Percentiles rank a stretch among this genome's conserved stretches.
Evolutionary conservation across 148 eudicot genomes (phyloP).

Genomic region (Vaccinium vitisidaea): DNA sequence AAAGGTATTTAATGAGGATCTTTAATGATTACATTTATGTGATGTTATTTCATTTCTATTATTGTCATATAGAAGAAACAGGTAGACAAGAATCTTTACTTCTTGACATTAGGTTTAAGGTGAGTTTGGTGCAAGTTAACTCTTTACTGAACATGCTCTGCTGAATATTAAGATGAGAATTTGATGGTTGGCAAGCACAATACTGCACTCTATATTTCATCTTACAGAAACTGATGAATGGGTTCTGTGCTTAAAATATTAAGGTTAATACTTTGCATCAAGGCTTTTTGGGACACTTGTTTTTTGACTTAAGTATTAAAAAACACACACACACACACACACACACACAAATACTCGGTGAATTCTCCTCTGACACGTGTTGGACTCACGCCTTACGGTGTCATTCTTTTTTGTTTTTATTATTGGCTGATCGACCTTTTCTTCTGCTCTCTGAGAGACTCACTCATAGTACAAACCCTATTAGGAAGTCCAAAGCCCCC

Average conservation of each 20-base stretch:
- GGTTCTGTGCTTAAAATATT: background rate
- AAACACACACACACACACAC: background rate
- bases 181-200: background rate
- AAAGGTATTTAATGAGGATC: conserved; percentile 55
- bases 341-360: background rate
- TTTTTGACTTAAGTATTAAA: too few relatives aligned
- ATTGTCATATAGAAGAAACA: conserved; percentile 12
- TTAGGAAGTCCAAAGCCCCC: conserved; percentile 4
- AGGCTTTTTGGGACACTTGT: background rate
- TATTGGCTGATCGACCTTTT: background rate
- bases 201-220: background rate
- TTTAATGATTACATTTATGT: background rate
- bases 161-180: background rate
- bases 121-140: background rate
- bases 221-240: background rate
- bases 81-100: background rate
- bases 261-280: background rate
- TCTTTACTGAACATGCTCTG: background rate
- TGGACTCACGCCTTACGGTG: background rate
- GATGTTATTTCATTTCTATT: background rate
- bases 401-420: background rate
- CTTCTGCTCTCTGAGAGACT: background rate
- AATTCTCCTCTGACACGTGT: background rate
- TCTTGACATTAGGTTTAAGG: background rate
- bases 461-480: background rate